These are phyloP conservation scores for Pseudozyma sp. DNA, from an alignment of 1,284 basidiomycete genomes.

Conservation along the genomic window DNA sequence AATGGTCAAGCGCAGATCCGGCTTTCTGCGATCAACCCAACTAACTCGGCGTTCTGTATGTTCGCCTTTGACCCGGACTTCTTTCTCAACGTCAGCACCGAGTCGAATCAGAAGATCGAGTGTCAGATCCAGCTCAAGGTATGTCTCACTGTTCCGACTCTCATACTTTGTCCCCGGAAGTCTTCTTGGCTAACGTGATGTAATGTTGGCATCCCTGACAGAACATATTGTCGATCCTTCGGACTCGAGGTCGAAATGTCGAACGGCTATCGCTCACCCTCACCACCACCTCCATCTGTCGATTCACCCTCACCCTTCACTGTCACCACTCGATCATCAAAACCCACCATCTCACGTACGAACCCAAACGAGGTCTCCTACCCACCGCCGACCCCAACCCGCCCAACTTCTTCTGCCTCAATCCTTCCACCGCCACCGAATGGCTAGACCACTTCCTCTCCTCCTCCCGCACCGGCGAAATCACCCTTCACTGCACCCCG, in stretches of 20 bases:
- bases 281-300: constrained; percentile 12
- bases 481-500: constrained; percentile 39
- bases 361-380: constrained; percentile 44
- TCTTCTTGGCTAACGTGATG: not conserved
- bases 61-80: constrained; percentile 55
- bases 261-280: constrained; percentile 46
- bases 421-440: constrained; percentile 43
- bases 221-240: constrained; percentile 52
- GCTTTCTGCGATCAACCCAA: constrained; percentile 57
- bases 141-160: not conserved
- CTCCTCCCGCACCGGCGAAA: constrained; percentile 47
- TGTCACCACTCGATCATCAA: constrained; percentile 52
- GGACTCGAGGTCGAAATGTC: constrained; percentile 38
- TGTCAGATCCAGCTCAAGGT: constrained; percentile 55
- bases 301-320: constrained; percentile 48
- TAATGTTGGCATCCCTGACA: not conserved
- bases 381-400: constrained; percentile 51
- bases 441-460: constrained; percentile 58
- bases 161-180: not conserved
- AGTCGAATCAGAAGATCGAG: constrained; percentile 29
- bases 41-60: constrained; percentile 61
- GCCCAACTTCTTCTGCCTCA: constrained; percentile 40
- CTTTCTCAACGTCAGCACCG: constrained; percentile 39
- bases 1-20: constrained; percentile 42
- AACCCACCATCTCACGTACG: constrained; percentile 56